phyloP scores from a whole-genome alignment of 306 rosid species.

The Sindora glabra region DNA sequence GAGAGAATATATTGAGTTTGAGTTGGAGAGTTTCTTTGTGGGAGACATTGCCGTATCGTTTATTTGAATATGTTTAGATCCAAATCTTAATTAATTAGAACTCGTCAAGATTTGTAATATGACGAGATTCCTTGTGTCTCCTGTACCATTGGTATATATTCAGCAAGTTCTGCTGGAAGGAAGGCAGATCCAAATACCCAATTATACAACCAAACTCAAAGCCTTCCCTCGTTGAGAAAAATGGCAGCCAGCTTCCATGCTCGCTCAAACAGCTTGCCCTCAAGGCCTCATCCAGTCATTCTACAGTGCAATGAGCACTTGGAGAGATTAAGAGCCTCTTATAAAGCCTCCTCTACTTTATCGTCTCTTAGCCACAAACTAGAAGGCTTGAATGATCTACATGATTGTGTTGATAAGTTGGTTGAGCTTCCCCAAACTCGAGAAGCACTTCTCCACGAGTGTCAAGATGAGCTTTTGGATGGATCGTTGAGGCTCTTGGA shows the following conservation, averaged over 20 bases:
- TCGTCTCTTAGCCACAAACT: constrained; percentile 5
- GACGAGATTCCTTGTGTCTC: constrained; percentile 14
- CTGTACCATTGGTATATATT: background rate
- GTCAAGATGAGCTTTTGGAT: constrained; percentile 3
- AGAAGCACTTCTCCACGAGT: background rate
- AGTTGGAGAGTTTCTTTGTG: constrained; percentile 3
- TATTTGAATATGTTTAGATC: background rate
- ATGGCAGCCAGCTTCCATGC: too few relatives aligned
- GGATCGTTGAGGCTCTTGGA: constrained; percentile 14
- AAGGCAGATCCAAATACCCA: background rate
- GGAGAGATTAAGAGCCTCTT: too few relatives aligned
- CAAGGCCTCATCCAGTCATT: too few relatives aligned
- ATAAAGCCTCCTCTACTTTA: too few relatives aligned
- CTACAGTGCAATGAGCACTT: too few relatives aligned
- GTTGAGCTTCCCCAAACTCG: constrained; percentile 5
- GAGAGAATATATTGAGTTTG: background rate
- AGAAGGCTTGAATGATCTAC: constrained; percentile 5
- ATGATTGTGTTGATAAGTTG: constrained; percentile 8
- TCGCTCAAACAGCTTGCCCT: too few relatives aligned
- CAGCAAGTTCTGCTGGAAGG: background rate
- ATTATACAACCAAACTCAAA: background rate
- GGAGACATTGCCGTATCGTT: constrained; percentile 9
- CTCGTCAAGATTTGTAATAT: background rate
- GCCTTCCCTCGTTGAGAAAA: background rate
- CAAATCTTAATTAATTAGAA: background rate